Percentiles rank a stretch among this genome's conserved stretches.
Conservation (phyloP, 2,329 filamentous ascomycete genomes). For the Cordyceps farinosa region DNA sequence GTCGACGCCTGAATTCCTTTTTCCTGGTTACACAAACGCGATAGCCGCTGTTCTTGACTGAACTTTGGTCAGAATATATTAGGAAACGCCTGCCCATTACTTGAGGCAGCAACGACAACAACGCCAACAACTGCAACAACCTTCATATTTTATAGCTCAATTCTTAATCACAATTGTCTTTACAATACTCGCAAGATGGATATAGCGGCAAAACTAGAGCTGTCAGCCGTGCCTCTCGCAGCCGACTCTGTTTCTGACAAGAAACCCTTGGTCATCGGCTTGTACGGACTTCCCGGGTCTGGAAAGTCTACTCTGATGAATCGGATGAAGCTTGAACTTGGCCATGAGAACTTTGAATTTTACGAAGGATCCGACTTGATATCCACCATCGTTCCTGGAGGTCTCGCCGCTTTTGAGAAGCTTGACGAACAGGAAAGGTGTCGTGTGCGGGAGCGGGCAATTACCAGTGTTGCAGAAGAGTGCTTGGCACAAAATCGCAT, state of each 20-base stretch:
- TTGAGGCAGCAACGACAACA: background rate
- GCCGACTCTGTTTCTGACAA: background rate
- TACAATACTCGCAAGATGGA: background rate
- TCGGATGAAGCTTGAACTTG: conserved; percentile 36
- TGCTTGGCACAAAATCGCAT: conserved; percentile 32
- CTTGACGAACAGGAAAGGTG: conserved; percentile 36
- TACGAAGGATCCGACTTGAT: conserved; percentile 53
- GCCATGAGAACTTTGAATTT: conserved; percentile 38
- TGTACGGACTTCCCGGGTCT: conserved; percentile 54
- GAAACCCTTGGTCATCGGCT: conserved; percentile 43
- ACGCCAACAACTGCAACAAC: too few species aligned
- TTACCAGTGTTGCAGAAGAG: conserved; percentile 39
- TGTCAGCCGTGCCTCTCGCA: background rate
- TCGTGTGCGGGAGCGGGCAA: conserved; percentile 41
- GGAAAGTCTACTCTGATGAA: conserved; percentile 49
- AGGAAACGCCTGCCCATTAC: background rate
- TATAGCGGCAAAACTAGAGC: background rate
- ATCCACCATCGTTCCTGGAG: conserved; percentile 38
- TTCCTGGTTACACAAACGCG: background rate
- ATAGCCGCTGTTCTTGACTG: background rate
- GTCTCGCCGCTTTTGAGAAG: conserved; percentile 45
- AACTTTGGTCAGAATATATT: background rate
- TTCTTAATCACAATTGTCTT: background rate
- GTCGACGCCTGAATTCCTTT: conserved; percentile 3
- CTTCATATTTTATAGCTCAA: background rate